phyloP scores from a whole-genome alignment of 345 rosid species.

The Theobroma cacao region DNA sequence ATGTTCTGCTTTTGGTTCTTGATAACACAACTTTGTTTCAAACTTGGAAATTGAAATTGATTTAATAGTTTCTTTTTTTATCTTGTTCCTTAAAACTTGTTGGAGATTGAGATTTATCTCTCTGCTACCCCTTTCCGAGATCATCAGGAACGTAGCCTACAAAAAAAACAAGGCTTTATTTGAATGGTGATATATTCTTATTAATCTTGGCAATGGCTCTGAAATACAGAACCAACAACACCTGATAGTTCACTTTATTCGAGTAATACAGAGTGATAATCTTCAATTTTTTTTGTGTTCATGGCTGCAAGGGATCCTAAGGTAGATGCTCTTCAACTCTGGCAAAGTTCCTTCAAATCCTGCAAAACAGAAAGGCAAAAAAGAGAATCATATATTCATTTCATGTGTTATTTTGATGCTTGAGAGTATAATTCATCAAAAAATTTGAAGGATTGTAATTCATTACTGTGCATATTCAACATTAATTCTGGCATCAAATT shows the following conservation, averaged over 20 bases:
- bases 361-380: not conserved
- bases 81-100: too few relatives aligned
- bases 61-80: too few relatives aligned
- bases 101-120: too few relatives aligned
- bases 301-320: not conserved
- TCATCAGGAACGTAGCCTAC: not conserved
- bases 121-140: not conserved
- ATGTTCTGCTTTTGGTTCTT: not conserved
- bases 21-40: not conserved
- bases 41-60: not conserved
- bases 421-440: not conserved
- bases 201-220: not conserved
- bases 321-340: not conserved
- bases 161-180: not conserved
- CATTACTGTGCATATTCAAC: conserved; percentile 31
- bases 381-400: not conserved
- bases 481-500: conserved; percentile 20
- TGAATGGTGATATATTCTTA: not conserved
- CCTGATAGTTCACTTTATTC: not conserved
- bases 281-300: not conserved
- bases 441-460: not conserved
- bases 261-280: not conserved
- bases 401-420: not conserved
- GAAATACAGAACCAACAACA: not conserved
- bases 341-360: conserved; percentile 8